Evolutionary conservation across 805 yeast genomes (phyloP).

Genomic region (Lipomyces oligophaga): DNA sequence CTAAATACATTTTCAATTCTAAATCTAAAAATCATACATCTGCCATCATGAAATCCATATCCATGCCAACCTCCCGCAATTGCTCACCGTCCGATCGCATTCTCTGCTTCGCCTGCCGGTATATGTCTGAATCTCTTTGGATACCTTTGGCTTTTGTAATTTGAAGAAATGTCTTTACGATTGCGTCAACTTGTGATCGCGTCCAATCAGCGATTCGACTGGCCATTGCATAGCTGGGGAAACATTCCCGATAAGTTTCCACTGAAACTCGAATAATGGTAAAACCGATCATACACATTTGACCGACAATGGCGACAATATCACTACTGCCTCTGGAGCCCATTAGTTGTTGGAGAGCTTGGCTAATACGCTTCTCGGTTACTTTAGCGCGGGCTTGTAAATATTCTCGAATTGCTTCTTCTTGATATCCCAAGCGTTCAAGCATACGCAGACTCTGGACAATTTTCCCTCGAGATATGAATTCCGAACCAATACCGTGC

Average conservation of each 20-base stretch:
- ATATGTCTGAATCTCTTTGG: slow-evolving; percentile 1
- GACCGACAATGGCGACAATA: slow-evolving; percentile 51
- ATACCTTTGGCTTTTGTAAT: slow-evolving; percentile 62
- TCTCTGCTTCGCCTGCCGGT: slow-evolving; percentile 15
- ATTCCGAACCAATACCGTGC: slow-evolving; percentile 36
- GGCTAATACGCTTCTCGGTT: slow-evolving; percentile 47
- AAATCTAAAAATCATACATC: too few relatives aligned
- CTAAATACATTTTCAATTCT: too few relatives aligned
- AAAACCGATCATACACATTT: slow-evolving; percentile 60
- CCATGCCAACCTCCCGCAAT: slow-evolving; percentile 26
- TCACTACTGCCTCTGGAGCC: slow-evolving; percentile 35
- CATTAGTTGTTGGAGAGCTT: slow-evolving; percentile 48
- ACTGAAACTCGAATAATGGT: slow-evolving; percentile 59
- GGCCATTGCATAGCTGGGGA: slow-evolving; percentile 45
- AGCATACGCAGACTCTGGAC: slow-evolving; percentile 36
- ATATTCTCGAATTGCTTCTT: slow-evolving; percentile 48
- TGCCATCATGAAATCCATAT: slow-evolving; percentile 26
- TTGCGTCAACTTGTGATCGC: slow-evolving; percentile 56
- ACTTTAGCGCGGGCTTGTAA: slow-evolving; percentile 48
- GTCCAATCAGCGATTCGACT: slow-evolving; percentile 75
- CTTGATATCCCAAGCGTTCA: slow-evolving; percentile 43
- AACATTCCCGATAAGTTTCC: slow-evolving; percentile 51
- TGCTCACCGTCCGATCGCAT: slow-evolving; percentile 23
- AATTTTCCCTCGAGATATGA: slow-evolving; percentile 34
- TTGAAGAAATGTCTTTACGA: slow-evolving; percentile 57